Base-by-base conservation (phyloP, 2,329 filamentous ascomycete species). In the Colletotrichum karsti region DNA sequence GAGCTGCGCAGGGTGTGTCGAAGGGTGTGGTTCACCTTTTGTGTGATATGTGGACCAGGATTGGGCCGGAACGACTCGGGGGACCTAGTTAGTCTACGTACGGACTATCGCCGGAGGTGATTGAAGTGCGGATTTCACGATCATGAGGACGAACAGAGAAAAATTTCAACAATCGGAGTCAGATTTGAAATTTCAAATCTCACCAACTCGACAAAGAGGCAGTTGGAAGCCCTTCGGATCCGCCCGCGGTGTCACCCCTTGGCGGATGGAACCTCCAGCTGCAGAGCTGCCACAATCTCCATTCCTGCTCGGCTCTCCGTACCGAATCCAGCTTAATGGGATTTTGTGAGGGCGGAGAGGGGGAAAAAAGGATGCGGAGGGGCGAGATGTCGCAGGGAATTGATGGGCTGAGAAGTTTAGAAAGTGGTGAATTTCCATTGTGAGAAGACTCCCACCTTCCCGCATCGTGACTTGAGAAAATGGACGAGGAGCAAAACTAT, bases 261-360 rank as follows among this genome's bases (percentile, higher is more conserved):
- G 44, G 53, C 53, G 24, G 20, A 41, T 50, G 22, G 51, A n/a
- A 30, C 22, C 18, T 46, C 18, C 26, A 26, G 12, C 22, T n/a
- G 42, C 30, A 30, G n/a, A 48, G 15, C 20, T 42, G 26, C 30
- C 18, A 18, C 5, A 37, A 13, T n/a, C 20, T 28, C 46, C 46
- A 46, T 42, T 53, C 30, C 59, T 30, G 33, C 15, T 67, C 60
- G 60, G 64, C 22, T 64, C 37, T 61, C 60, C 22, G 64, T 48
- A 54, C 60, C 64, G 60, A 48, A 67, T 67, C 44, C 60, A 64
- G 64, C 44, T 59, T 64, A 67, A 67, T 22, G 60, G 33, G 60
- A 10, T 12, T 13, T 20, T 10, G 30, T 51, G 37, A 55, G 46
- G 30, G 35, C 39, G 51, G 28, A 35, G 18, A 58, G 51, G 41